Conservation (phyloP, 2,329 filamentous ascomycete genomes). For the Trichoderma pleuroti region DNA sequence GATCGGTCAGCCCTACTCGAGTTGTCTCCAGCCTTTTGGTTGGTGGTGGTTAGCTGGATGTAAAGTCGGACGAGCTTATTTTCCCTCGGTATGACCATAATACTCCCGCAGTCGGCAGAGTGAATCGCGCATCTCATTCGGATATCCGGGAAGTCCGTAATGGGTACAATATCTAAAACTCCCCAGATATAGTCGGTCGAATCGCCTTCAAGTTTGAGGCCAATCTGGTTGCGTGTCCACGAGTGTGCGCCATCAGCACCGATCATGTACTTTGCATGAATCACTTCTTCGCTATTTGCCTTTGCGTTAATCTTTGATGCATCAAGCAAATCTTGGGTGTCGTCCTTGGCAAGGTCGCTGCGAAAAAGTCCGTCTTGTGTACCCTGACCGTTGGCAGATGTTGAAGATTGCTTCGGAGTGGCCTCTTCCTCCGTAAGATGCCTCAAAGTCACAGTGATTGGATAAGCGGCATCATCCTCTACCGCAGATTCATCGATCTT, state of each 20-base stretch:
- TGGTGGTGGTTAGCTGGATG: neutral
- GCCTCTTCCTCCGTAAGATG: neutral
- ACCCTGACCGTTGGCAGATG: neutral
- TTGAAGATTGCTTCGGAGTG: neutral
- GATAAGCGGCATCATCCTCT: neutral
- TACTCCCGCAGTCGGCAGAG: slow-evolving; percentile 11
- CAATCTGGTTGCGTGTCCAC: slow-evolving; percentile 25
- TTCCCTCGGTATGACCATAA: slow-evolving; percentile 8
- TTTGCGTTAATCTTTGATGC: neutral
- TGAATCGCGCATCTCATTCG: slow-evolving; percentile 31
- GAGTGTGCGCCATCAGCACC: slow-evolving; percentile 29
- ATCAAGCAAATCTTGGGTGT: slow-evolving; percentile 3
- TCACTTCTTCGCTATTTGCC: neutral
- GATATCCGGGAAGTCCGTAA: slow-evolving; percentile 30
- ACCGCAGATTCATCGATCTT: neutral
- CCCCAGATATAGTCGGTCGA: slow-evolving; percentile 31
- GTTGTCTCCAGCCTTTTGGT: neutral
- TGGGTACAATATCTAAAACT: slow-evolving; percentile 27
- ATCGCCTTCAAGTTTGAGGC: slow-evolving; percentile 28
- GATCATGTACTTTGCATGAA: slow-evolving; percentile 19
- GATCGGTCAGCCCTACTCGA: neutral
- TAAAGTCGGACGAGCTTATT: slow-evolving; percentile 7
- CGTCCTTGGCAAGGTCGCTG: slow-evolving; percentile 7
- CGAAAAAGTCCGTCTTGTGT: neutral
- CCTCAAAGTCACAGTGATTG: neutral